These are phyloP conservation scores for Pythium plurisporium DNA, from an alignment of 352 stramenopile genomes.

Conservation along the genomic window DNA sequence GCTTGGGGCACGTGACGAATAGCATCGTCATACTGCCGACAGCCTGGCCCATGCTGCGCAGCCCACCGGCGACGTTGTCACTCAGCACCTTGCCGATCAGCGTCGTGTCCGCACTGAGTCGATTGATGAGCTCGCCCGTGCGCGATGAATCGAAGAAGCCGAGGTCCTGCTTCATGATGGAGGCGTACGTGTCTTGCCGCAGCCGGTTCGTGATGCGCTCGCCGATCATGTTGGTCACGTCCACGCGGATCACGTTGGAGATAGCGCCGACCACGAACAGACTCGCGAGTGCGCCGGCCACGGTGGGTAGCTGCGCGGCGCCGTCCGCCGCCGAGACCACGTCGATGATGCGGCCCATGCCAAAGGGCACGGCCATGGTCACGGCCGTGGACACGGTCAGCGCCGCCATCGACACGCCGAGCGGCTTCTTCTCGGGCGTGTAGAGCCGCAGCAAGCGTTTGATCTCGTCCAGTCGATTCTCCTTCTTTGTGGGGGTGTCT, in stretches of 20 bases:
- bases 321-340: constrained; percentile 46
- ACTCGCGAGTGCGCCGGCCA: constrained; percentile 51
- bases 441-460: constrained; percentile 42
- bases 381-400: constrained; percentile 66
- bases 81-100: constrained; percentile 92
- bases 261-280: constrained; percentile 70
- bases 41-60: constrained; percentile 79
- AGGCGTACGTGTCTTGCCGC: constrained; percentile 73
- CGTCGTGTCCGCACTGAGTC: constrained; percentile 87
- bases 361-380: constrained; percentile 74
- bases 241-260: constrained; percentile 66
- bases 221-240: constrained; percentile 85
- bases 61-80: constrained; percentile 74
- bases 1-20: constrained; percentile 86
- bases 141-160: constrained; percentile 89
- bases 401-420: constrained; percentile 57
- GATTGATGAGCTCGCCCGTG: constrained; percentile 90
- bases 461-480: constrained; percentile 13
- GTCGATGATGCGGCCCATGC: constrained; percentile 82
- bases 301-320: constrained; percentile 36
- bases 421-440: constrained; percentile 58
- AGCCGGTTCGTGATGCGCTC: constrained; percentile 80
- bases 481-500: constrained; percentile 5
- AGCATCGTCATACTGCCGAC: constrained; percentile 87
- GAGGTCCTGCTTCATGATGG: constrained; percentile 83